phyloP scores from a whole-genome alignment of 352 stramenopile species.

The Phytopythium oedochilum region DNA sequence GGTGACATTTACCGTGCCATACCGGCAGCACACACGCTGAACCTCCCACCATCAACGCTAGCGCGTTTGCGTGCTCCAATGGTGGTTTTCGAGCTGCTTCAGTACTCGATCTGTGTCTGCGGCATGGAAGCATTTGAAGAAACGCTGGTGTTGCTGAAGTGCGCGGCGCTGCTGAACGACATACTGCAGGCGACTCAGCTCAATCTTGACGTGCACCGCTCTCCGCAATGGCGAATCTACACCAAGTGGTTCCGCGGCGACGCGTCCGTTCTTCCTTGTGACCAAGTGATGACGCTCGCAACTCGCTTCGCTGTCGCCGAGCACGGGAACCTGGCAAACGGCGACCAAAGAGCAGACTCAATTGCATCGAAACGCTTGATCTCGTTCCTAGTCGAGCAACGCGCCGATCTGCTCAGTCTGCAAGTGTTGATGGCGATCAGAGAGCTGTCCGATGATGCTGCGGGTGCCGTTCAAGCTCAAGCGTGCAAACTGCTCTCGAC shows the following conservation, averaged over 20 bases:
- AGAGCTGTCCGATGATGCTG: constrained; percentile 45
- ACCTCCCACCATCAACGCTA: constrained; percentile 18
- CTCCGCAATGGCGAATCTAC: constrained; percentile 31
- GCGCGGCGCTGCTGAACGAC: constrained; percentile 44
- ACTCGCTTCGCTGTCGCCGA: constrained; percentile 59
- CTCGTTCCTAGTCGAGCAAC: constrained; percentile 63
- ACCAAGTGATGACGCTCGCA: constrained; percentile 51
- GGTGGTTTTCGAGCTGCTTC: constrained; percentile 55
- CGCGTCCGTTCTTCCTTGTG: constrained; percentile 34
- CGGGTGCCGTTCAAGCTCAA: constrained; percentile 40
- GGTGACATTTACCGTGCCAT: constrained; percentile 40
- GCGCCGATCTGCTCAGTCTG: constrained; percentile 57
- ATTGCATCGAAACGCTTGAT: constrained; percentile 62
- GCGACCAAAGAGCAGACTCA: constrained; percentile 23
- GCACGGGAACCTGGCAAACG: constrained; percentile 27
- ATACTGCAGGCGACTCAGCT: constrained; percentile 44
- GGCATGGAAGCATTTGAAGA: constrained; percentile 51
- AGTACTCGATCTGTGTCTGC: constrained; percentile 61
- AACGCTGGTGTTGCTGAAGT: constrained; percentile 53
- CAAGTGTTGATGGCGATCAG: constrained; percentile 61
- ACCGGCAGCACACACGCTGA: background rate
- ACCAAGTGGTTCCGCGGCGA: constrained; percentile 57
- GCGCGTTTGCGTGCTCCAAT: constrained; percentile 45
- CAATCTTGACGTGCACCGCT: constrained; percentile 4
- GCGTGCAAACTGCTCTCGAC: constrained; percentile 54